Percentiles rank a stretch among this genome's conserved stretches.
phyloP scores from a whole-genome alignment of 305 asterid genomes.

The Galium porrigens region DNA sequence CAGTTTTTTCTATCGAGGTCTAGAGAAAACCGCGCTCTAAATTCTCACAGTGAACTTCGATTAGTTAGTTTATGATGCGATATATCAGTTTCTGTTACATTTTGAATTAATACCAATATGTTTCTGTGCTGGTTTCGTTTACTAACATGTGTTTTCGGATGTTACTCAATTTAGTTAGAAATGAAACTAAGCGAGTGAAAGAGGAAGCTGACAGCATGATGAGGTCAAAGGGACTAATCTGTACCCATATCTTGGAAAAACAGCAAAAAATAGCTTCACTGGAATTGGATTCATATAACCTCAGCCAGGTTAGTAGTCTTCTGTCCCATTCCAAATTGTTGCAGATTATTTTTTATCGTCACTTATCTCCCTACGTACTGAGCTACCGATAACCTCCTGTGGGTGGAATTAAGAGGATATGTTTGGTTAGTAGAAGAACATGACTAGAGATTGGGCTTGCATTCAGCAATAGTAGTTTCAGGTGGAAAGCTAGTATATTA shows the following conservation, averaged over 20 bases:
- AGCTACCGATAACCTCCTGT: background rate
- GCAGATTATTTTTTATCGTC: background rate
- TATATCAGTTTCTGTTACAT: background rate
- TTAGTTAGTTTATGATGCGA: background rate
- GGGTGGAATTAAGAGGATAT: background rate
- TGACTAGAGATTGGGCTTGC: background rate
- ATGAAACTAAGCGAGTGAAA: slow-evolving; percentile 36
- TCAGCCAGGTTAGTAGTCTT: slow-evolving; percentile 37
- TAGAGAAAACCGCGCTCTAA: background rate
- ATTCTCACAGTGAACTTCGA: no score
- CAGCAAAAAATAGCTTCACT: slow-evolving; percentile 44
- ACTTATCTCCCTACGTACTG: no score
- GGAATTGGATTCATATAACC: slow-evolving; percentile 48
- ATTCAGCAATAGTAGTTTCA: background rate
- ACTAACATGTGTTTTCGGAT: background rate
- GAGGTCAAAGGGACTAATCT: slow-evolving; percentile 43
- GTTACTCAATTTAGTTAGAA: slow-evolving; percentile 44
- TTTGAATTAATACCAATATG: background rate
- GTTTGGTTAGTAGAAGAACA: background rate
- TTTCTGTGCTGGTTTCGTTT: background rate
- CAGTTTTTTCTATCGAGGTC: background rate
- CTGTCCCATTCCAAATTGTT: background rate
- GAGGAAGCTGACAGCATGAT: slow-evolving; percentile 42
- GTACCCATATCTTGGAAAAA: slow-evolving; percentile 46
- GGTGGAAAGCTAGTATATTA: background rate